A percentile compares a stretch with the other conserved stretches of the same genome.
These are phyloP conservation scores for Exophiala xenobiotica DNA, from an alignment of 2,329 filamentous ascomycete genomes.

Conservation along the genomic window DNA sequence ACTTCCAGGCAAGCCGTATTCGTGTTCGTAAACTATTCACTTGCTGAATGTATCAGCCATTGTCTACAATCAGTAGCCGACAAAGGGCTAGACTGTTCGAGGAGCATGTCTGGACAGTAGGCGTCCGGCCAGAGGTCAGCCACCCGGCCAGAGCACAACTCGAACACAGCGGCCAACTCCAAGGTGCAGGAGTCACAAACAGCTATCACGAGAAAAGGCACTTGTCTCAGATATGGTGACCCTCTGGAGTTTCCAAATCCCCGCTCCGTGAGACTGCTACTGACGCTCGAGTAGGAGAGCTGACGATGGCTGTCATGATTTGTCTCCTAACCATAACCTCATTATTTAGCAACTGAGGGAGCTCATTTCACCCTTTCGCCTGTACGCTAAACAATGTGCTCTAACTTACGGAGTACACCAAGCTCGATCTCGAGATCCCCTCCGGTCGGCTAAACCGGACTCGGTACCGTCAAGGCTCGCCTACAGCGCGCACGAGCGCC, in stretches of 20 bases:
- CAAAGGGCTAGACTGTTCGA: background rate
- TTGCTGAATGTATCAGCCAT: background rate
- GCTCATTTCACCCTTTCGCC: no score
- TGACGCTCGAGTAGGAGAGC: no score
- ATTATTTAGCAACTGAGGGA: no score
- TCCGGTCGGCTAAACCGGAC: constrained; percentile 1
- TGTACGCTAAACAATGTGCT: no score
- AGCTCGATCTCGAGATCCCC: background rate
- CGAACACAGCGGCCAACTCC: background rate
- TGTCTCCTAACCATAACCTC: no score
- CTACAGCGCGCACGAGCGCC: background rate
- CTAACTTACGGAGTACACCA: no score
- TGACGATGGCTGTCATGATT: no score
- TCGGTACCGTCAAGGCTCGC: no score
- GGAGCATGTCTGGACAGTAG: background rate
- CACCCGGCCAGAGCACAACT: background rate
- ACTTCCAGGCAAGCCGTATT: background rate
- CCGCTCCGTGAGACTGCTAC: no score
- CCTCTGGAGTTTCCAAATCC: no score
- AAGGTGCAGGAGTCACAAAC: background rate
- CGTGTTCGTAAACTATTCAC: background rate
- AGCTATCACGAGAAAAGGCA: background rate
- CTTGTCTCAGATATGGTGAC: background rate
- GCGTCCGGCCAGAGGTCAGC: background rate
- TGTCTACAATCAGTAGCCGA: background rate